A percentile compares a stretch with the other conserved stretches of the same genome.
Evolutionary conservation across 2,329 filamentous ascomycete genomes (phyloP).

Genomic region (Colletotrichum chlorophyti): DNA sequence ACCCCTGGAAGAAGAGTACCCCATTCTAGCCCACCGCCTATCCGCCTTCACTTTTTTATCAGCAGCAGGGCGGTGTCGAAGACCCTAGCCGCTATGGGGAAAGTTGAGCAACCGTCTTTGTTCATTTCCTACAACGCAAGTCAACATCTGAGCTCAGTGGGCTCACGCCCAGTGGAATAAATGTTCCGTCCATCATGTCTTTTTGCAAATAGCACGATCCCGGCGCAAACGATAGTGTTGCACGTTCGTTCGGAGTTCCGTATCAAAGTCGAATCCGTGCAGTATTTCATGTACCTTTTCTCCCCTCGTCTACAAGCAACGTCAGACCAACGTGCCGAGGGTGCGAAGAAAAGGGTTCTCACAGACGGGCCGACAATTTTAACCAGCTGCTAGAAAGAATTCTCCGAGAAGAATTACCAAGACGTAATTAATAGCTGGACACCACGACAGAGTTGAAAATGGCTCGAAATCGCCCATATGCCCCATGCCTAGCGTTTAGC

Average conservation of each 20-base stretch:
- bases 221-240: not conserved
- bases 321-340: not conserved
- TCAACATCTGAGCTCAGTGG: no score
- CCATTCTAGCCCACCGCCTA: not conserved
- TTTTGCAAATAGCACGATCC: no score
- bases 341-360: not conserved
- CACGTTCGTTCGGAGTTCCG: not conserved
- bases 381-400: not conserved
- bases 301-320: not conserved
- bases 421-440: no score
- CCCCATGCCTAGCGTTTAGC: no score
- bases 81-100: not conserved
- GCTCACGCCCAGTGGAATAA: no score
- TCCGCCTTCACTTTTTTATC: constrained; percentile 6
- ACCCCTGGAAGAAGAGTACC: no score
- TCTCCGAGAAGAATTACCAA: not conserved
- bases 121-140: no score
- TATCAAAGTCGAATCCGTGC: not conserved
- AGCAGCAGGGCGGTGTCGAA: not conserved
- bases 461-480: no score
- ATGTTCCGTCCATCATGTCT: no score
- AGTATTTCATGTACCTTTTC: no score
- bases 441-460: no score
- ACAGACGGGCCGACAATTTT: no score
- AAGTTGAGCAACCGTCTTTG: not conserved